A percentile compares a stretch with the other conserved stretches of the same genome.
phyloP scores from a whole-genome alignment of 2,329 filamentous ascomycete species.

The Trichoderma cornu-damae region DNA sequence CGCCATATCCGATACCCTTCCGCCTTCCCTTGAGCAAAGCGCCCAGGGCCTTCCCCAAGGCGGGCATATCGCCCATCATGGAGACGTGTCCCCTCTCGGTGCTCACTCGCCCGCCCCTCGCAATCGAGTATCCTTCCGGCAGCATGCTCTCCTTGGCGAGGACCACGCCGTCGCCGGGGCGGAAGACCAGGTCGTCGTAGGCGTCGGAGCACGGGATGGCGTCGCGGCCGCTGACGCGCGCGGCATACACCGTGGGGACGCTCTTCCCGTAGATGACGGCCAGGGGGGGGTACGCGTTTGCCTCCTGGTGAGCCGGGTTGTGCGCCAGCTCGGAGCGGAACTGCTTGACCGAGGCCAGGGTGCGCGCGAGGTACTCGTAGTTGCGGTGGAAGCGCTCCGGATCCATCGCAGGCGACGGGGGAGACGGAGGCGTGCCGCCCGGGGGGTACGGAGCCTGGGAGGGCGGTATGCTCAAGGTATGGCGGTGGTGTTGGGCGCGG shows the following conservation, averaged over 20 bases:
- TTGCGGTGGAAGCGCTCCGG: conserved; percentile 33
- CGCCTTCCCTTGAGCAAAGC: conserved; percentile 62
- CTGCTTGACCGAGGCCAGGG: conserved; percentile 61
- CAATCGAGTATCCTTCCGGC: conserved; percentile 70
- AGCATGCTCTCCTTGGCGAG: conserved; percentile 81
- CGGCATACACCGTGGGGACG: conserved; percentile 78
- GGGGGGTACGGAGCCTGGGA: background rate
- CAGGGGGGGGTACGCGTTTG: conserved; percentile 77
- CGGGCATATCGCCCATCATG: conserved; percentile 76
- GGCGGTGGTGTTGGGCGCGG: conserved; percentile 16
- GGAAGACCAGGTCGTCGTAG: conserved; percentile 84
- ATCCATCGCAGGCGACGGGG: conserved; percentile 18
- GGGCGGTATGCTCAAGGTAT: background rate
- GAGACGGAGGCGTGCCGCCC: conserved; percentile 22
- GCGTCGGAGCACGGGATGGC: conserved; percentile 70
- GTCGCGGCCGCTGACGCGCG: conserved; percentile 66
- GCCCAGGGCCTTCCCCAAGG: conserved; percentile 67
- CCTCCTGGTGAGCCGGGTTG: conserved; percentile 49
- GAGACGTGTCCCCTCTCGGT: conserved; percentile 85
- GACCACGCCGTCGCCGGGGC: conserved; percentile 83
- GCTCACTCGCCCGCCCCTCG: conserved; percentile 67
- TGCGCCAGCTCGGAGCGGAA: conserved; percentile 75
- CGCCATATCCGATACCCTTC: conserved; percentile 61
- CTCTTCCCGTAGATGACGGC: conserved; percentile 82
- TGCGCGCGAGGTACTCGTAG: conserved; percentile 66